A percentile compares a stretch with the other conserved stretches of the same genome.
Evolutionary conservation across 1,284 basidiomycete species (phyloP).

Genomic region (Cryptococcus sp.): DNA sequence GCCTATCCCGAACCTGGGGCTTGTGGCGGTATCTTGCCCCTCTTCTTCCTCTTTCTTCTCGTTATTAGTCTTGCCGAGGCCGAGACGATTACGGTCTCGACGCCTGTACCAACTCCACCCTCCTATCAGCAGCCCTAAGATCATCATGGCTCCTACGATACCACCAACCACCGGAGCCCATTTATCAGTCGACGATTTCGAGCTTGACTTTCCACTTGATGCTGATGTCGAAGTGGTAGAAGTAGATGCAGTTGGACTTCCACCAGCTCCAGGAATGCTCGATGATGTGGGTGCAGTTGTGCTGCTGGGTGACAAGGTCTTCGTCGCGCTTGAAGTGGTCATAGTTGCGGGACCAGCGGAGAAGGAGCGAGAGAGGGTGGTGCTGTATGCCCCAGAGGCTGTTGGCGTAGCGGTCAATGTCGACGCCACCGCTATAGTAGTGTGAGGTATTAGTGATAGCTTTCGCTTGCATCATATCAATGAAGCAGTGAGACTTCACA

Average conservation of each 20-base stretch:
- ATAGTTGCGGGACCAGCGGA: constrained; percentile 1
- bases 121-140: constrained; percentile 18
- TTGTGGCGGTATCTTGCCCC: no score
- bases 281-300: constrained; percentile 11
- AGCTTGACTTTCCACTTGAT: not conserved
- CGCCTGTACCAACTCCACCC: constrained; percentile 8
- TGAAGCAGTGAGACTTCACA: not conserved
- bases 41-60: no score
- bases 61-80: not conserved
- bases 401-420: constrained; percentile 9
- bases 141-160: constrained; percentile 19
- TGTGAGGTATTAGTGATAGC: not conserved
- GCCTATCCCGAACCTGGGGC: no score
- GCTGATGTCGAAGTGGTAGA: not conserved
- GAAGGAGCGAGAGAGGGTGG: constrained; percentile 35
- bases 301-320: not conserved
- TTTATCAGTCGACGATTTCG: not conserved
- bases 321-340: not conserved
- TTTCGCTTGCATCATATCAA: not conserved
- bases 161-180: constrained; percentile 29
- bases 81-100: not conserved
- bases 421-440: constrained; percentile 4
- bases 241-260: not conserved
- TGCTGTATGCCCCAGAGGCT: constrained; percentile 12
- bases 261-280: no score